Evolutionary conservation across 2,329 filamentous ascomycete species (phyloP).

Genomic region (Pyrenochaeta sp.): DNA sequence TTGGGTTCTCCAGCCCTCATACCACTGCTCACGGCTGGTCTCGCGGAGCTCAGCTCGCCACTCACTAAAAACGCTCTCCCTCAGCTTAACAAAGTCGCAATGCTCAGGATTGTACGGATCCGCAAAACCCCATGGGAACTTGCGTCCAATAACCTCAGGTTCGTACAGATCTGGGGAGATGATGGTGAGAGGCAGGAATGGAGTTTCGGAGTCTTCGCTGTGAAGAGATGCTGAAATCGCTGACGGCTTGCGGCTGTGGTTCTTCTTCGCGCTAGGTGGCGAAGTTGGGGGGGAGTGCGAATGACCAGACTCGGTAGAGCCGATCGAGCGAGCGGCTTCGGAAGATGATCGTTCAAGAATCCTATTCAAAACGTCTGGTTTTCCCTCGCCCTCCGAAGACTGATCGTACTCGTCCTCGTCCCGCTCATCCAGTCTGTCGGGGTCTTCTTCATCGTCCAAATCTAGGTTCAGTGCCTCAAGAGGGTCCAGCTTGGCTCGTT

Average conservation of each 20-base stretch:
- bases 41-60: conserved; percentile 93
- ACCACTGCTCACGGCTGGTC: conserved; percentile 90
- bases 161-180: conserved; percentile 94
- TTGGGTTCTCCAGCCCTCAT: conserved; percentile 87
- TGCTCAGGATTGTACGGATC: conserved; percentile 90
- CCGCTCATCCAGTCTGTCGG: conserved; percentile 58
- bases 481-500: conserved; percentile 85
- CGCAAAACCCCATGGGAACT: conserved; percentile 96
- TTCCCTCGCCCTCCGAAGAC: conserved; percentile 42
- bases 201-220: conserved; percentile 55
- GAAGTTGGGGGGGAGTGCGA: conserved; percentile 44
- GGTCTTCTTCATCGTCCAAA: conserved; percentile 70
- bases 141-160: conserved; percentile 77
- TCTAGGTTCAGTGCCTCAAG: conserved; percentile 85
- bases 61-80: conserved; percentile 90
- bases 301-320: conserved; percentile 38
- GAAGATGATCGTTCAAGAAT: conserved; percentile 48
- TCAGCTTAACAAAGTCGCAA: conserved; percentile 91
- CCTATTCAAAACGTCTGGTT: conserved; percentile 48
- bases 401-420: conserved; percentile 58
- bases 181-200: conserved; percentile 87
- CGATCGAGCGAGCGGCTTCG: conserved; percentile 42
- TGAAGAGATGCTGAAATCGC: conserved; percentile 49
- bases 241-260: conserved; percentile 51
- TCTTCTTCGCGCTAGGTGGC: conserved; percentile 39